A percentile compares a stretch with the other conserved stretches of the same genome.
Conservation (phyloP, 2,329 filamentous ascomycete genomes). For the Cordyceps cateniannulata region DNA sequence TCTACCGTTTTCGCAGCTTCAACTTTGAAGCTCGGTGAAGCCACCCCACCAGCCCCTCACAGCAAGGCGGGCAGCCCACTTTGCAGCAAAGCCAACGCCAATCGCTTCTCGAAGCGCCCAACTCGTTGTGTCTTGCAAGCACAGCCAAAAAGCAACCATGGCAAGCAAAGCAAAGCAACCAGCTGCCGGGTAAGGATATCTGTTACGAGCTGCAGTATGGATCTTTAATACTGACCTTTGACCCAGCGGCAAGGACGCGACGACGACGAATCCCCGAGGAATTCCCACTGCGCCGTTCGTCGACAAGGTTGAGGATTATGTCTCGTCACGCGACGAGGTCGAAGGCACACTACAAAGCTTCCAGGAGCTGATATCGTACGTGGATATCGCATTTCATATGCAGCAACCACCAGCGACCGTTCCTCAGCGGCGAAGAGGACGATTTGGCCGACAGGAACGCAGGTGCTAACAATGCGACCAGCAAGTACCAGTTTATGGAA, state of each 20-base stretch:
- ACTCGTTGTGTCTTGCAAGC: conserved; percentile 14
- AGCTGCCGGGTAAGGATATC: conserved; percentile 26
- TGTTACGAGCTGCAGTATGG: too few species aligned
- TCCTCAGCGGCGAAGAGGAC: background rate
- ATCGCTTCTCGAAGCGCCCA: conserved; percentile 22
- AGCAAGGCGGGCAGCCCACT: conserved; percentile 19
- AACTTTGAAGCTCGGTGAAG: conserved; percentile 8
- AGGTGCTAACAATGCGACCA: conserved; percentile 30
- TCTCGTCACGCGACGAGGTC: conserved; percentile 69
- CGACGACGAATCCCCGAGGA: conserved; percentile 69
- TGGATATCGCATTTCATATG: background rate
- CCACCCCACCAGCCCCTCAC: conserved; percentile 24
- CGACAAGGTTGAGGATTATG: conserved; percentile 84
- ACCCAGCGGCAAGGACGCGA: conserved; percentile 36
- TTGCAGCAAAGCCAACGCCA: conserved; percentile 24
- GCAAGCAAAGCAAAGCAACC: conserved; percentile 34
- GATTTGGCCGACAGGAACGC: background rate
- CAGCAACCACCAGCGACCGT: background rate
- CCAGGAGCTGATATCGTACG: conserved; percentile 89
- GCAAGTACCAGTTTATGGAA: conserved; percentile 99
- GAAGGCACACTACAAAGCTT: conserved; percentile 76
- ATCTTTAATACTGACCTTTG: background rate
- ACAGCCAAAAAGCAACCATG: conserved; percentile 26
- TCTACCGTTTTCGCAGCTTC: too few species aligned
- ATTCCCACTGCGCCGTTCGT: conserved; percentile 82